Percentiles rank a stretch among this genome's conserved stretches.
These are phyloP conservation scores for Rhodocollybia butyracea DNA, from an alignment of 768 basidiomycete species.

Conservation along the genomic window DNA sequence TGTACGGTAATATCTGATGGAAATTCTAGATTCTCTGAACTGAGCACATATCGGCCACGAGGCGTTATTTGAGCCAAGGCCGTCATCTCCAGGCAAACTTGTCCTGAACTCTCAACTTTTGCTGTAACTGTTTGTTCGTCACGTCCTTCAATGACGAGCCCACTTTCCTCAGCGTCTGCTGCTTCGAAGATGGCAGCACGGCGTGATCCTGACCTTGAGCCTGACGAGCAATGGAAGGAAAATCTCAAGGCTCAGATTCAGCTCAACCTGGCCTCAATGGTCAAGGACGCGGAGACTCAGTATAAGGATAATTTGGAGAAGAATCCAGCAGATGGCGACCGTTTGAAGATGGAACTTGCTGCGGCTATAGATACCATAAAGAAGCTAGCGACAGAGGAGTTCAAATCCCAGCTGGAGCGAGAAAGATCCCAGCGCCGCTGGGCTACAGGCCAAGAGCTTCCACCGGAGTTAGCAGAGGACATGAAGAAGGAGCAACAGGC, in stretches of 20 bases:
- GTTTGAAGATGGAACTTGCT: conserved; percentile 35
- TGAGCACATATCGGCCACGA: neutral
- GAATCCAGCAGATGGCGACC: conserved; percentile 33
- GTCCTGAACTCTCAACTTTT: neutral
- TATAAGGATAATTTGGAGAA: conserved; percentile 48
- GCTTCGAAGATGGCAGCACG: neutral
- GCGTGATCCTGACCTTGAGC: neutral
- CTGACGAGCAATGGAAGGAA: conserved; percentile 7
- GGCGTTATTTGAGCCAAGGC: conserved; percentile 2
- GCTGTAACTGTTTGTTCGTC: neutral
- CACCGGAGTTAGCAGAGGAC: neutral
- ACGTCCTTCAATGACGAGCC: neutral
- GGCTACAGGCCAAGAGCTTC: conserved; percentile 33
- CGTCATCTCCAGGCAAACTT: neutral
- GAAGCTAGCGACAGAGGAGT: conserved; percentile 43
- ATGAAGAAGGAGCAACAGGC: conserved; percentile 10
- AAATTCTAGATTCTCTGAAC: conserved; percentile 5
- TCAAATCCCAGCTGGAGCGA: conserved; percentile 36
- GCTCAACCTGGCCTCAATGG: conserved; percentile 2
- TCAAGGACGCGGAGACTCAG: conserved; percentile 47
- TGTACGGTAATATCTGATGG: conserved; percentile 4
- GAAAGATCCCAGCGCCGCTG: conserved; percentile 51
- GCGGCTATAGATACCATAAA: conserved; percentile 42
- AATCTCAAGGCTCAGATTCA: conserved; percentile 5
- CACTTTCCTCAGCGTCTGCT: conserved; percentile 8